These are phyloP conservation scores for Pontederia crassipes DNA, from an alignment of 176 grass and related monocot genomes.

Conservation along the genomic window DNA sequence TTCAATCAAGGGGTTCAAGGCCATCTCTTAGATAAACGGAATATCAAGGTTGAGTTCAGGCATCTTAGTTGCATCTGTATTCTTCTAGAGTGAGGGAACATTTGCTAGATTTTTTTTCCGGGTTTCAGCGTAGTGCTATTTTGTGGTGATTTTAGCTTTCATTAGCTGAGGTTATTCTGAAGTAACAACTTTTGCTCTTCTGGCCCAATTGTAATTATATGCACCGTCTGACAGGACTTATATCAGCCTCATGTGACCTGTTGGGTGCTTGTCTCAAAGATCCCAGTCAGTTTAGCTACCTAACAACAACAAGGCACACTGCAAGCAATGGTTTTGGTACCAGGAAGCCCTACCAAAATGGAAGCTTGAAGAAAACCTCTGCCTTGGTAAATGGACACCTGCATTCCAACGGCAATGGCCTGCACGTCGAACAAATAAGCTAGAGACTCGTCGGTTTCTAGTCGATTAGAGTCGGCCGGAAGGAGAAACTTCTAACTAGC, in stretches of 20 bases:
- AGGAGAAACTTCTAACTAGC: too few relatives aligned
- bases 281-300: not conserved
- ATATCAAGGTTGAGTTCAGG: too few relatives aligned
- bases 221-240: slow-evolving; percentile 42
- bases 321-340: slow-evolving; percentile 2
- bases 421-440: slow-evolving; percentile 34
- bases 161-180: not conserved
- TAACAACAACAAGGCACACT: not conserved
- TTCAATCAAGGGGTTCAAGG: too few relatives aligned
- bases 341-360: slow-evolving; percentile 37
- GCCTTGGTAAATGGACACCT: slow-evolving; percentile 46
- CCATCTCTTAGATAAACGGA: too few relatives aligned
- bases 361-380: slow-evolving; percentile 37
- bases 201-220: slow-evolving; percentile 7
- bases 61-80: too few relatives aligned
- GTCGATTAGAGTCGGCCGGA: too few relatives aligned
- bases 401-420: slow-evolving; percentile 54
- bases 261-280: slow-evolving; percentile 38
- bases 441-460: too few relatives aligned
- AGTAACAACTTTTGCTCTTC: not conserved
- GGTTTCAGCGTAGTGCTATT: not conserved
- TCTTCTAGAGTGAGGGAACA: too few relatives aligned
- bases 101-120: not conserved
- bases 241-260: slow-evolving; percentile 63
- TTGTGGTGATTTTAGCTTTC: not conserved